These are phyloP conservation scores for Paramecium sonneborni DNA, from an alignment of 73 alveolate species.

Conservation along the genomic window DNA sequence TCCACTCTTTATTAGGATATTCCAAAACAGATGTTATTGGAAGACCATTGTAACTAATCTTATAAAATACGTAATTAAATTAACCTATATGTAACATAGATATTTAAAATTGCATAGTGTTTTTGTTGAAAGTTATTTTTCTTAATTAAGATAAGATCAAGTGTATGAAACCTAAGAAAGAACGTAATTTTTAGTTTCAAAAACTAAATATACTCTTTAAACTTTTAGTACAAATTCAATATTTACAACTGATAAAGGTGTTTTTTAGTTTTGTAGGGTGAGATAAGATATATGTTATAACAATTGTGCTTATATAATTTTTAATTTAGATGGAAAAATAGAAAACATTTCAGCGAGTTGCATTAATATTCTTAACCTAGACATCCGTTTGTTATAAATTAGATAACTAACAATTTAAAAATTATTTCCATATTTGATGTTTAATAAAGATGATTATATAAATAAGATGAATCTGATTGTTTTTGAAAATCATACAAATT, in stretches of 20 bases:
- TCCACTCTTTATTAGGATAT: neutral
- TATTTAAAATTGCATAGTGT: neutral
- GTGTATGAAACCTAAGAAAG: neutral
- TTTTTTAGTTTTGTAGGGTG: neutral
- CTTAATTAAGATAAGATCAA: neutral
- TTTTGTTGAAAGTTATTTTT: neutral
- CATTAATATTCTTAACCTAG: neutral
- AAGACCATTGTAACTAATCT: neutral
- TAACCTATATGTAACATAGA: neutral
- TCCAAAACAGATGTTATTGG: conserved; percentile 1
- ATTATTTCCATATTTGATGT: neutral
- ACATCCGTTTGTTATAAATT: neutral
- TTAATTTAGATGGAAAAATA: neutral
- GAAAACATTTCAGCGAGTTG: neutral
- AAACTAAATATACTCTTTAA: neutral
- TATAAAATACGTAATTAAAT: neutral
- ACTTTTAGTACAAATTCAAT: neutral
- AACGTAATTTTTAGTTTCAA: neutral
- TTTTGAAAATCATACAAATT: neutral
- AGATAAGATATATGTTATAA: neutral
- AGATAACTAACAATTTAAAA: neutral
- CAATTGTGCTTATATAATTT: neutral
- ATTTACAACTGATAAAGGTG: neutral
- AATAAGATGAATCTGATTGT: neutral
- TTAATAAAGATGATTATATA: neutral